Conservation (phyloP, 1,284 basidiomycete species). For the Marasmius sp. region DNA sequence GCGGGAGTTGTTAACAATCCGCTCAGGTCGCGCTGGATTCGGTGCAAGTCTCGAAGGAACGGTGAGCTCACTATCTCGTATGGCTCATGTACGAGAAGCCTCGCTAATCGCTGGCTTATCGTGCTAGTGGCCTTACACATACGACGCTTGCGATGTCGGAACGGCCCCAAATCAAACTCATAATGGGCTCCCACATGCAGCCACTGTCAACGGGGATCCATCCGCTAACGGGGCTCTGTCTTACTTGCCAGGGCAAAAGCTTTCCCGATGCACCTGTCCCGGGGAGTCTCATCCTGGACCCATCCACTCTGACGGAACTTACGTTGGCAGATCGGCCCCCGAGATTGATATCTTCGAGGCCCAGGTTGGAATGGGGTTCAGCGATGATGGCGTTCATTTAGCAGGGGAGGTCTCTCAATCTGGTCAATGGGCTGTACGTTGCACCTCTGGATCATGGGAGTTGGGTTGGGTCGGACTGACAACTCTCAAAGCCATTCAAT, state of each 20-base stretch:
- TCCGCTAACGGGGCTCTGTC: slow-evolving; percentile 42
- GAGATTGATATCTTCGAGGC: slow-evolving; percentile 85
- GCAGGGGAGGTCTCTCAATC: slow-evolving; percentile 67
- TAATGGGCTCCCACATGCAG: slow-evolving; percentile 38
- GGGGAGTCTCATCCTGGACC: slow-evolving; percentile 81
- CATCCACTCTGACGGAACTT: slow-evolving; percentile 56
- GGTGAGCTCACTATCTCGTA: slow-evolving; percentile 27
- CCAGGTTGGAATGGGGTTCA: slow-evolving; percentile 32
- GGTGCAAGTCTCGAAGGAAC: slow-evolving; percentile 50
- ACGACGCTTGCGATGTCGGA: slow-evolving; percentile 75
- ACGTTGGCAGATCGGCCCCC: slow-evolving; percentile 73
- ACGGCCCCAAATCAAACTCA: slow-evolving; percentile 62
- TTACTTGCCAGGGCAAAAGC: slow-evolving; percentile 76
- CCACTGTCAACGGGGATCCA: slow-evolving; percentile 49
- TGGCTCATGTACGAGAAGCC: background rate
- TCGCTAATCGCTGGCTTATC: slow-evolving; percentile 2
- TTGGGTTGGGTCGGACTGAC: background rate
- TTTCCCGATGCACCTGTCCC: slow-evolving; percentile 80
- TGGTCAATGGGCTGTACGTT: slow-evolving; percentile 67
- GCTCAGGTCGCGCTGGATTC: slow-evolving; percentile 50
- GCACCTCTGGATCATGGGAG: background rate
- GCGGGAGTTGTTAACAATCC: slow-evolving; percentile 25
- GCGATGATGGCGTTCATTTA: slow-evolving; percentile 35
- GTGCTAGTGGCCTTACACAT: slow-evolving; percentile 73
- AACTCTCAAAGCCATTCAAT: slow-evolving; percentile 53